Percentiles rank a stretch among this genome's conserved stretches.
Evolutionary conservation across 2,329 filamentous ascomycete genomes (phyloP).

Genomic region (Amphichorda felina): DNA sequence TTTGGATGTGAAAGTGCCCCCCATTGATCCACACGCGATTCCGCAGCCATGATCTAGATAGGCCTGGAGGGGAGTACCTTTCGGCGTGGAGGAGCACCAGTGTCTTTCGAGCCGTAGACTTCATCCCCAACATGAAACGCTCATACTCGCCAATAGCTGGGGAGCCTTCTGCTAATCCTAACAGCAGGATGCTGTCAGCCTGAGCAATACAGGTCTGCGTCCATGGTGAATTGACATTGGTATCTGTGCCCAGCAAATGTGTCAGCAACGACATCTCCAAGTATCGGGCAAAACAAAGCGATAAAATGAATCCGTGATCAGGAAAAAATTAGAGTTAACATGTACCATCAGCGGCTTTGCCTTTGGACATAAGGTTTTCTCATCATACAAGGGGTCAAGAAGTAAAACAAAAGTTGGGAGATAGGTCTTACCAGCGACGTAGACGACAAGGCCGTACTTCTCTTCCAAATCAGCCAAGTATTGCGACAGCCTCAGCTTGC

Average conservation of each 20-base stretch:
- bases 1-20: conserved; percentile 94
- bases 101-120: conserved; percentile 90
- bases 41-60: conserved; percentile 80
- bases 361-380: conserved; percentile 36
- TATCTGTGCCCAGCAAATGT: conserved; percentile 46
- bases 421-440: conserved; percentile 60
- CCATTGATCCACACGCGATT: conserved; percentile 98
- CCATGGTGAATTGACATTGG: conserved; percentile 94
- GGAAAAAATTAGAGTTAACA: conserved; percentile 60
- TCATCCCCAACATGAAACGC: conserved; percentile 89
- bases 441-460: conserved; percentile 90
- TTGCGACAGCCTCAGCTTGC: conserved; percentile 88
- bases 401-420: background rate
- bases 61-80: conserved; percentile 70
- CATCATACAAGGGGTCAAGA: conserved; percentile 30
- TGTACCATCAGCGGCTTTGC: conserved; percentile 41
- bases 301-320: conserved; percentile 22
- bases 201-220: conserved; percentile 96
- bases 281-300: background rate
- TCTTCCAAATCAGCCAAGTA: conserved; percentile 96
- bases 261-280: background rate
- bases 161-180: conserved; percentile 82
- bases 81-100: conserved; percentile 84
- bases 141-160: conserved; percentile 93
- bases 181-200: conserved; percentile 88